phyloP scores from a whole-genome alignment of 768 basidiomycete species.

The Flagelloscypha sp. region DNA sequence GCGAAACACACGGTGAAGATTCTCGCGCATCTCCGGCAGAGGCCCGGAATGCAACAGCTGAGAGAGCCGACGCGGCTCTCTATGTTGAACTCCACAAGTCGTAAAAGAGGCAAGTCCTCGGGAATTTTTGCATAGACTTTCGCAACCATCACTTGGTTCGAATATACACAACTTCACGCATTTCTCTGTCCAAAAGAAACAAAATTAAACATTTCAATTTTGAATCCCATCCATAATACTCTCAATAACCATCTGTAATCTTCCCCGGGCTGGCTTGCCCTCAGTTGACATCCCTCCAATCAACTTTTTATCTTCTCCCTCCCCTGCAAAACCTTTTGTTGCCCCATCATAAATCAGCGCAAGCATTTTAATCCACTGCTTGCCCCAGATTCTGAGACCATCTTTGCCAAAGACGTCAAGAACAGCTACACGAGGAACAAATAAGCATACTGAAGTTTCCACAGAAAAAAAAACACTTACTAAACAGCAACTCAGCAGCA shows the following conservation, averaged over 20 bases:
- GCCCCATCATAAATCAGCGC: conserved; percentile 56
- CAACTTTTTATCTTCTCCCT: conserved; percentile 25
- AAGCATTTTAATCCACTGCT: conserved; percentile 71
- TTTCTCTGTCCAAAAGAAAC: too few relatives aligned
- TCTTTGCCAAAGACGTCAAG: conserved; percentile 62
- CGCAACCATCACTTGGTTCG: too few relatives aligned
- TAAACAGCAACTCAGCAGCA: conserved; percentile 60
- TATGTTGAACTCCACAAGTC: too few relatives aligned
- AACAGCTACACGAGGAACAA: conserved; percentile 37
- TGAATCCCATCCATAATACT: conserved; percentile 42
- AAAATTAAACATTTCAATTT: too few relatives aligned
- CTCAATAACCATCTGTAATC: conserved; percentile 62
- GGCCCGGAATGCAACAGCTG: too few relatives aligned
- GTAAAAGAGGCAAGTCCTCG: too few relatives aligned
- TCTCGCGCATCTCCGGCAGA: too few relatives aligned
- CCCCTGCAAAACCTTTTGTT: conserved; percentile 45
- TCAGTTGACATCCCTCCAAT: conserved; percentile 57
- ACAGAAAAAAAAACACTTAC: conserved; percentile 31
- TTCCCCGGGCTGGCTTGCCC: conserved; percentile 54
- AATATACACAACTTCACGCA: too few relatives aligned
- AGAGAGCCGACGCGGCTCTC: too few relatives aligned
- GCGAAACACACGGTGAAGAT: too few relatives aligned
- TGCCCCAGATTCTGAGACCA: conserved; percentile 60
- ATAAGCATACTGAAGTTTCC: conserved; percentile 7
- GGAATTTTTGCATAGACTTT: too few relatives aligned